Evolutionary conservation across 495 filamentous ascomycete species (phyloP).

Genomic region (Tuber calosporum): DNA sequence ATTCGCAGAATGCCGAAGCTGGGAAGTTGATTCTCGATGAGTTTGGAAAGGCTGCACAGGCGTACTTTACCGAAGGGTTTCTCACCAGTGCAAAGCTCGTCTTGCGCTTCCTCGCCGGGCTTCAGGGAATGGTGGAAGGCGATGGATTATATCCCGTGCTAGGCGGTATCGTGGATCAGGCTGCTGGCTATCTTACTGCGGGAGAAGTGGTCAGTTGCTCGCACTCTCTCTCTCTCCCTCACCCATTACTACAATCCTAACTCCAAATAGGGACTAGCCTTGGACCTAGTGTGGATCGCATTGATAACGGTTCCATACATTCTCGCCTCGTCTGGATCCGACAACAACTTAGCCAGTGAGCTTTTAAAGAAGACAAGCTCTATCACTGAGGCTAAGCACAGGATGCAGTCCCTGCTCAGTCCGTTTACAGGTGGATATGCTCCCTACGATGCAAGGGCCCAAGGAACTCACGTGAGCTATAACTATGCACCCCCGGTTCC

Average conservation of each 20-base stretch:
- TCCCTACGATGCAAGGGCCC: constrained; percentile 34
- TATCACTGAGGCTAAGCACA: constrained; percentile 46
- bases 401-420: constrained; percentile 73
- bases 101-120: constrained; percentile 73
- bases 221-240: neutral
- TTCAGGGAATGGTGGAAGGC: constrained; percentile 71
- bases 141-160: constrained; percentile 80
- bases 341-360: constrained; percentile 59
- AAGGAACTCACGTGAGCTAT: constrained; percentile 35
- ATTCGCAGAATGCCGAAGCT: constrained; percentile 53
- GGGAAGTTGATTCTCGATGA: constrained; percentile 60
- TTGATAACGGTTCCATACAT: constrained; percentile 88
- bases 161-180: constrained; percentile 63
- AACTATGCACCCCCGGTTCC: neutral
- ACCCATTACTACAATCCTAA: neutral
- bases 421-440: constrained; percentile 57
- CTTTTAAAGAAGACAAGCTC: constrained; percentile 81
- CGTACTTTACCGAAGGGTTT: constrained; percentile 58
- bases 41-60: constrained; percentile 56
- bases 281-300: constrained; percentile 94
- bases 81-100: constrained; percentile 90
- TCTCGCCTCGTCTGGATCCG: constrained; percentile 61
- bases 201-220: constrained; percentile 34
- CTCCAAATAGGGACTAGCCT: constrained; percentile 50
- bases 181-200: constrained; percentile 11